Conservation (phyloP, 805 yeast genomes). For the Hanseniaspora nectarophila region DNA sequence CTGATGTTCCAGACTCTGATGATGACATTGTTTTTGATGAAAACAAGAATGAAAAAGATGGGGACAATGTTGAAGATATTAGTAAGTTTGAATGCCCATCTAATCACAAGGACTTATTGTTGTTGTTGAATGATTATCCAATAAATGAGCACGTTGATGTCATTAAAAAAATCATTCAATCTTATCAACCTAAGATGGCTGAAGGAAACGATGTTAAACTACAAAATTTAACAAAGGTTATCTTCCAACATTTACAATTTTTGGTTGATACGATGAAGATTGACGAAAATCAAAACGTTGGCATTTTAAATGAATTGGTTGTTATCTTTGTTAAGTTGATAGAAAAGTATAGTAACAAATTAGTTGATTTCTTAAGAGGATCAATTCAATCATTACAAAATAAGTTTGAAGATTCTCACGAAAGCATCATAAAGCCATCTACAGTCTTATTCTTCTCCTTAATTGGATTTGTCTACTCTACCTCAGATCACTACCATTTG, state of each 20-base stretch:
- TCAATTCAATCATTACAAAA: slow-evolving; percentile 45
- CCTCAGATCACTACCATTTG: slow-evolving; percentile 90
- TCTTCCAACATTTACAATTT: slow-evolving; percentile 50
- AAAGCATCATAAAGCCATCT: slow-evolving; percentile 30
- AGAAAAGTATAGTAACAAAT: slow-evolving; percentile 49
- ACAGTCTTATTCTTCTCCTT: slow-evolving; percentile 60
- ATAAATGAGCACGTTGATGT: slow-evolving; percentile 35
- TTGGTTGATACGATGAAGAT: slow-evolving; percentile 32
- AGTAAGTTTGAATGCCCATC: slow-evolving; percentile 38
- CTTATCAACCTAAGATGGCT: slow-evolving; percentile 65
- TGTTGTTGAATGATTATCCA: slow-evolving; percentile 28
- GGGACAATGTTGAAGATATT: slow-evolving; percentile 16
- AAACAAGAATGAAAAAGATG: slow-evolving; percentile 27
- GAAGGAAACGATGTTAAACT: slow-evolving; percentile 70
- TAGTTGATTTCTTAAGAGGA: slow-evolving; percentile 52
- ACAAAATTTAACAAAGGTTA: slow-evolving; percentile 48
- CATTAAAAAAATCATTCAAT: slow-evolving; percentile 44
- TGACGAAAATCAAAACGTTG: slow-evolving; percentile 26
- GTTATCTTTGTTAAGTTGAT: slow-evolving; percentile 41
- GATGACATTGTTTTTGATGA: slow-evolving; percentile 26
- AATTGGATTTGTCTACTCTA: slow-evolving; percentile 71
- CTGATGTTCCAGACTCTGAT: slow-evolving; percentile 16
- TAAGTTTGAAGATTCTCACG: slow-evolving; percentile 33
- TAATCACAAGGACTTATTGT: slow-evolving; percentile 34
- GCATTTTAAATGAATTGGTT: slow-evolving; percentile 33